phyloP scores from a whole-genome alignment of 108 stramenopile species.

The Nitzschia palea region DNA sequence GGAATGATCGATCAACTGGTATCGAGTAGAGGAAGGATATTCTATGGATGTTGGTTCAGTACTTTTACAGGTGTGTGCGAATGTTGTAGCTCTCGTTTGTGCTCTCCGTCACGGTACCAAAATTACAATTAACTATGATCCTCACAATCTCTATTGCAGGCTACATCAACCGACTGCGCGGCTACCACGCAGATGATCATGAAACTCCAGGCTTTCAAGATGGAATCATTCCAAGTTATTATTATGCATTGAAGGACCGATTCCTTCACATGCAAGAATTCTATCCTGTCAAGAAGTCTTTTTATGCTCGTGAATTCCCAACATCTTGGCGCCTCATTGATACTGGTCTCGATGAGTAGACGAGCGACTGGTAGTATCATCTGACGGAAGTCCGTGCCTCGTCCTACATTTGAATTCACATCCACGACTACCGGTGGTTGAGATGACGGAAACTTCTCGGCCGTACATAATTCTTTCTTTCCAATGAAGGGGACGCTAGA shows the following conservation, averaged over 20 bases:
- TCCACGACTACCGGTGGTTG: too few relatives aligned
- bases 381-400: background rate
- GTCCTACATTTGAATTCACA: too few relatives aligned
- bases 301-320: slow-evolving; percentile 88
- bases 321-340: slow-evolving; percentile 84
- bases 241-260: slow-evolving; percentile 52
- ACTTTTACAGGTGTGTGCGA: slow-evolving; percentile 8
- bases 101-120: too few relatives aligned
- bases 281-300: slow-evolving; percentile 64
- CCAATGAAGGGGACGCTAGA: too few relatives aligned
- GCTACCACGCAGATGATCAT: slow-evolving; percentile 66
- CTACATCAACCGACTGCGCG: slow-evolving; percentile 82
- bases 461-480: too few relatives aligned
- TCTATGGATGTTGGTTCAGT: slow-evolving; percentile 64
- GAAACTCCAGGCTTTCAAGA: slow-evolving; percentile 56
- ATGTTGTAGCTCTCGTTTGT: too few relatives aligned
- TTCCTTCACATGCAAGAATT: slow-evolving; percentile 54
- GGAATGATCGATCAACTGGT: slow-evolving; percentile 88
- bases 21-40: slow-evolving; percentile 66
- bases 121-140: too few relatives aligned
- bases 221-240: slow-evolving; percentile 73
- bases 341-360: slow-evolving; percentile 32
- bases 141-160: too few relatives aligned
- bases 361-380: background rate
- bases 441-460: too few relatives aligned